These are phyloP conservation scores for Cutaneotrichosporon curvatum DNA, from an alignment of 1,284 basidiomycete genomes.

Conservation along the genomic window DNA sequence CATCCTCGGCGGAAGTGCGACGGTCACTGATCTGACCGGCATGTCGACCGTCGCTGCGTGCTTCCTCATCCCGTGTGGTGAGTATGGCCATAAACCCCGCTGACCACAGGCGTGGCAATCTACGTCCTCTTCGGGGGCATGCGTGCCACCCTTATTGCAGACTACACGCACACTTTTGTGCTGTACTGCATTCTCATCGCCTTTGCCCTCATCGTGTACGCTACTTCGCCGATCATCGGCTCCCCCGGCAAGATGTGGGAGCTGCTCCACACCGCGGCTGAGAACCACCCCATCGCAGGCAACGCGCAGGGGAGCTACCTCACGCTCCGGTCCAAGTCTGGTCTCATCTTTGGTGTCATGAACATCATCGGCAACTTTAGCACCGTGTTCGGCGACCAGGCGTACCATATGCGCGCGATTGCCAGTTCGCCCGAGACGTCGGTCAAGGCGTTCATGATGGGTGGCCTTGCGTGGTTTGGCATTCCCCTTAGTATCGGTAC, in stretches of 20 bases:
- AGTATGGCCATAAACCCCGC: background rate
- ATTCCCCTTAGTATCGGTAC: slow-evolving; percentile 58
- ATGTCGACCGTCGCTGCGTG: slow-evolving; percentile 75
- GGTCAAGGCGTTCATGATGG: slow-evolving; percentile 79
- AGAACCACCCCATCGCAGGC: slow-evolving; percentile 51
- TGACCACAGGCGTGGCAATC: slow-evolving; percentile 35
- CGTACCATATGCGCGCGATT: slow-evolving; percentile 70
- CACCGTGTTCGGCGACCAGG: slow-evolving; percentile 53
- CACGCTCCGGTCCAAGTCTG: slow-evolving; percentile 72
- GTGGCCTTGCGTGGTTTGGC: slow-evolving; percentile 82
- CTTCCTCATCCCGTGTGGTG: slow-evolving; percentile 53
- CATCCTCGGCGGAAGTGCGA: slow-evolving; percentile 65
- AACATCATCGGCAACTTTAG: slow-evolving; percentile 54
- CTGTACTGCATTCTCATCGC: slow-evolving; percentile 62
- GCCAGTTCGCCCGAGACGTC: slow-evolving; percentile 73
- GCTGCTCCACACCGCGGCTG: slow-evolving; percentile 49
- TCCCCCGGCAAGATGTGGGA: slow-evolving; percentile 52
- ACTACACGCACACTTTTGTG: slow-evolving; percentile 68
- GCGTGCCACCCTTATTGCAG: slow-evolving; percentile 49
- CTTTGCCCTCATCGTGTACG: slow-evolving; percentile 65
- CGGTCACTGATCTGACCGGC: slow-evolving; percentile 69
- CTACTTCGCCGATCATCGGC: slow-evolving; percentile 56
- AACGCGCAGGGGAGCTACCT: slow-evolving; percentile 60
- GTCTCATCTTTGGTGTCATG: slow-evolving; percentile 83
- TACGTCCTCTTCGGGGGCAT: slow-evolving; percentile 54